Conservation (phyloP, 2,329 filamentous ascomycete genomes). For the Penicillium sp. region DNA sequence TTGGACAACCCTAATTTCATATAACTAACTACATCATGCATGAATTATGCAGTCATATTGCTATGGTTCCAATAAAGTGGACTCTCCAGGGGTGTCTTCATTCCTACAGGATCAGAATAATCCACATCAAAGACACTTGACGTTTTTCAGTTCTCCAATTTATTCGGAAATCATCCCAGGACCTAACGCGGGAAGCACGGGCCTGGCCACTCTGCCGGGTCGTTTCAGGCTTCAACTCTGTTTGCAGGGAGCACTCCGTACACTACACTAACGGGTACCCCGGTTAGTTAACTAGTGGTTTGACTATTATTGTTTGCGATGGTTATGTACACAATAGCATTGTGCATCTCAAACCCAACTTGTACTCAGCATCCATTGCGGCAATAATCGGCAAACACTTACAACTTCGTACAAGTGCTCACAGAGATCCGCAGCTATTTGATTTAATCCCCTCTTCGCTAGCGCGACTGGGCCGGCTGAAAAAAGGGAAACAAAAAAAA, state of each 20-base stretch:
- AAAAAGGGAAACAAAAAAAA: neutral
- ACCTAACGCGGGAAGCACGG: constrained; percentile 29
- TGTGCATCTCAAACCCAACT: neutral
- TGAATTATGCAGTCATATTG: neutral
- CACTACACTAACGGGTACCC: too few species aligned
- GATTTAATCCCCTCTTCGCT: constrained; percentile 12
- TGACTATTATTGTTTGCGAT: too few species aligned
- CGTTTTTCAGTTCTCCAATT: neutral
- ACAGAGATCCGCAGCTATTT: neutral
- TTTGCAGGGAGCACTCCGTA: neutral
- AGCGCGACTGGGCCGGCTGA: constrained; percentile 16
- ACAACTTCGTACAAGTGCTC: neutral
- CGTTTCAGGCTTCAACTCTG: constrained; percentile 23
- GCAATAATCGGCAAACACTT: constrained; percentile 2
- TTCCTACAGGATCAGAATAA: neutral
- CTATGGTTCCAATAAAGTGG: neutral
- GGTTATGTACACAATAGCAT: neutral
- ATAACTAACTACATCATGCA: neutral
- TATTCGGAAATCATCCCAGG: constrained; percentile 16
- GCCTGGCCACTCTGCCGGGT: constrained; percentile 30
- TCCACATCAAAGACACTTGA: neutral
- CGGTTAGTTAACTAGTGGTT: too few species aligned
- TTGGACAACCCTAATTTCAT: neutral
- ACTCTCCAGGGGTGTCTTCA: neutral
- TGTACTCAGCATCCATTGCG: neutral